phyloP scores from a whole-genome alignment of 371 early-diverging fungal genomes.

The Mucor irregularis region DNA sequence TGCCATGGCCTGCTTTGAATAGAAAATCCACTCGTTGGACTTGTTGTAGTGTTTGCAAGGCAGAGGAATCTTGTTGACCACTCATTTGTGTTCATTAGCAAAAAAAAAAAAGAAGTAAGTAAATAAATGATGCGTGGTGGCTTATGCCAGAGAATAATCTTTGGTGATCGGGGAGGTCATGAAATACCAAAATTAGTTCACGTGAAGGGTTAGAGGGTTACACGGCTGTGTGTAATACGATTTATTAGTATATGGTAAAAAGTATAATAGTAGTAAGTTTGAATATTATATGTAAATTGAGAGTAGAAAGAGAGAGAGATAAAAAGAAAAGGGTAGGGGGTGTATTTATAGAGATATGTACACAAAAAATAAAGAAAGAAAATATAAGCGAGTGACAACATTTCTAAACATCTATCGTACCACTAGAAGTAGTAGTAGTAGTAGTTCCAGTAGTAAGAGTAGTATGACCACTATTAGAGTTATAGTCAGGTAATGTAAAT shows the following conservation, averaged over 20 bases:
- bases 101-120: constrained; percentile 1
- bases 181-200: too few relatives aligned
- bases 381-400: too few relatives aligned
- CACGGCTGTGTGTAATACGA: too few relatives aligned
- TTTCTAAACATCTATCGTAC: background rate
- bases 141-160: background rate
- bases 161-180: constrained; percentile 3
- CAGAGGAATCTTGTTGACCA: too few relatives aligned
- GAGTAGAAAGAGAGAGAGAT: background rate
- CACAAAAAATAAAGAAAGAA: too few relatives aligned
- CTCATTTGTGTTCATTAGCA: background rate
- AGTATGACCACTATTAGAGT: too few relatives aligned
- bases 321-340: background rate
- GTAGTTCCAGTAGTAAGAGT: too few relatives aligned
- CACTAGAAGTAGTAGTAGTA: background rate
- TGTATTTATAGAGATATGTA: too few relatives aligned
- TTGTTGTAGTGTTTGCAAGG: constrained; percentile 25
- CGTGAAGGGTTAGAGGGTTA: constrained; percentile 10
- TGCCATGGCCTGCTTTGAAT: constrained; percentile 31
- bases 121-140: too few relatives aligned
- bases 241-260: too few relatives aligned
- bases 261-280: background rate
- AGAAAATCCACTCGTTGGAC: constrained; percentile 31
- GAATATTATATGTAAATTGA: background rate
- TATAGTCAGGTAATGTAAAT: background rate